Percentiles rank a stretch among this genome's conserved stretches.
These are phyloP conservation scores for Diutina pseudorugosa DNA, from an alignment of 1,139 yeast species.

Conservation along the genomic window DNA sequence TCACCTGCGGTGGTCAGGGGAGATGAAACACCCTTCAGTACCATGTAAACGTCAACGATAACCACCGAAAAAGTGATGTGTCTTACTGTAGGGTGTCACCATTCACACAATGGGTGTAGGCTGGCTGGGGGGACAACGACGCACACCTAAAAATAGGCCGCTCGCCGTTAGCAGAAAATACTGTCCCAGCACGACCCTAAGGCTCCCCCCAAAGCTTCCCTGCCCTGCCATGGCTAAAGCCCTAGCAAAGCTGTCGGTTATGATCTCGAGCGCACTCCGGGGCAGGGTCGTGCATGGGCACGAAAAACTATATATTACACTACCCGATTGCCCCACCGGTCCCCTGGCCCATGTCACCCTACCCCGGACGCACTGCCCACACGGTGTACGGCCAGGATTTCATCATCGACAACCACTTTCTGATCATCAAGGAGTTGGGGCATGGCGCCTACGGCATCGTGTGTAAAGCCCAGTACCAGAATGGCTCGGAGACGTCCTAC, in stretches of 20 bases:
- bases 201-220: neutral
- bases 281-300: neutral
- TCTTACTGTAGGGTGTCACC: too few relatives aligned
- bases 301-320: neutral
- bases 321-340: neutral
- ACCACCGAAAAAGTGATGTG: too few relatives aligned
- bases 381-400: conserved; percentile 83
- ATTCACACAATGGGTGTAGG: too few relatives aligned
- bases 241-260: neutral
- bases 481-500: conserved; percentile 36
- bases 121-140: neutral
- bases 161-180: neutral
- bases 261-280: neutral
- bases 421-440: conserved; percentile 81
- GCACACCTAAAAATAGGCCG: neutral
- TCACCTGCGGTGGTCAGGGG: neutral
- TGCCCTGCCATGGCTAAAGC: neutral
- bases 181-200: neutral
- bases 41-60: too few relatives aligned
- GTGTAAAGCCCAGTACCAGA: conserved; percentile 84
- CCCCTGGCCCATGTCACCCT: neutral
- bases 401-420: conserved; percentile 73
- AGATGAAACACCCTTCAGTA: neutral
- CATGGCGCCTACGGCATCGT: conserved; percentile 97
- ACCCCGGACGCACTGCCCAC: conserved; percentile 25